Evolutionary conservation across 208 protist species (phyloP).

Genomic region (Leishmania gerbilli): DNA sequence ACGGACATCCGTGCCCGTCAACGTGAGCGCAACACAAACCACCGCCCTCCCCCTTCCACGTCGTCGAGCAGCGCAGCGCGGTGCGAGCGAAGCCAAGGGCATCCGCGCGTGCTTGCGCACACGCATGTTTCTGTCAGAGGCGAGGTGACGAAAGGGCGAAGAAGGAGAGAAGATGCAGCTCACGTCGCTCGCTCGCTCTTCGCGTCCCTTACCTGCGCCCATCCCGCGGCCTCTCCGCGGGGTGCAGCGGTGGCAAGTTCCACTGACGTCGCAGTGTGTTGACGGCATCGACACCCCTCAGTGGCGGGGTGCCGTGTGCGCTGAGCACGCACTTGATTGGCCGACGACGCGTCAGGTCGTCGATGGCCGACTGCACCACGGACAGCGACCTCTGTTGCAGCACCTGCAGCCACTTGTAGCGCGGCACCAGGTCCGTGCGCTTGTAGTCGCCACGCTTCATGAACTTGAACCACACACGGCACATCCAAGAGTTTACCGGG

Average conservation of each 20-base stretch:
- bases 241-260: slow-evolving; percentile 55
- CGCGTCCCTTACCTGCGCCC: neutral
- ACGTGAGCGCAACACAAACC: neutral
- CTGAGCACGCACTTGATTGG: slow-evolving; percentile 55
- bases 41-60: no score
- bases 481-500: slow-evolving; percentile 89
- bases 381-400: slow-evolving; percentile 45
- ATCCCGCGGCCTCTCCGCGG: slow-evolving; percentile 6
- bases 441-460: slow-evolving; percentile 85
- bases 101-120: neutral
- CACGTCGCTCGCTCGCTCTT: no score
- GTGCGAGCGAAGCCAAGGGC: neutral
- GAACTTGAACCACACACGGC: slow-evolving; percentile 91
- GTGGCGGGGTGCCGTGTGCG: slow-evolving; percentile 75
- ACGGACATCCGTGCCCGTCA: neutral
- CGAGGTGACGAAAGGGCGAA: neutral
- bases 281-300: slow-evolving; percentile 38
- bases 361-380: slow-evolving; percentile 42
- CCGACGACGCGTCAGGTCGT: slow-evolving; percentile 55
- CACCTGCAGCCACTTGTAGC: slow-evolving; percentile 78
- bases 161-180: neutral
- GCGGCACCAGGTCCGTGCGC: slow-evolving; percentile 62
- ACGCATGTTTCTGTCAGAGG: neutral
- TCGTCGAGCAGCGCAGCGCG: neutral
- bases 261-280: slow-evolving; percentile 68